Conservation (phyloP, 768 basidiomycete species). For the Gloeostereum incarnatum region DNA sequence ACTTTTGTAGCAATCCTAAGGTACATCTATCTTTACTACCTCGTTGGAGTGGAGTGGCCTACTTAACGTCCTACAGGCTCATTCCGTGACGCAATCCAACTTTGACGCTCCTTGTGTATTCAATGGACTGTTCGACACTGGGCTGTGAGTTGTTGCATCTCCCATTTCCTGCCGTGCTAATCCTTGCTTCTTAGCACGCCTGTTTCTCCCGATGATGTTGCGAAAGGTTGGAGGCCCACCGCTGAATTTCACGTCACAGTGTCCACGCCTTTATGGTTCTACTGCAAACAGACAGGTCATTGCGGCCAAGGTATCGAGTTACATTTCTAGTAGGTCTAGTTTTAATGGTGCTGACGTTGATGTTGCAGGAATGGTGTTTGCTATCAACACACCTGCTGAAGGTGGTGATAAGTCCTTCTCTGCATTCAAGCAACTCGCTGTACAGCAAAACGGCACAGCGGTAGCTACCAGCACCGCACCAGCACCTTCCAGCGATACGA, state of each 20-base stretch:
- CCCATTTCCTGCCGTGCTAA: neutral
- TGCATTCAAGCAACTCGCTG: conserved; percentile 32
- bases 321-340: neutral
- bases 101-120: conserved; percentile 13
- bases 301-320: conserved; percentile 18
- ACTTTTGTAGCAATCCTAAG: conserved; percentile 16
- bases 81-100: conserved; percentile 33
- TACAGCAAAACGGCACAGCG: conserved; percentile 11
- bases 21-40: conserved; percentile 28
- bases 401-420: conserved; percentile 43
- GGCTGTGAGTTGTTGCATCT: conserved; percentile 24
- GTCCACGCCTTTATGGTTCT: conserved; percentile 50
- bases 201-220: conserved; percentile 23
- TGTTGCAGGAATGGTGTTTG: conserved; percentile 52
- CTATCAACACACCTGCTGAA: conserved; percentile 44
- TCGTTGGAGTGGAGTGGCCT: conserved; percentile 31
- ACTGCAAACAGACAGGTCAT: conserved; percentile 44
- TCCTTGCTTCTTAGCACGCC: conserved; percentile 23
- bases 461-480: conserved; percentile 1
- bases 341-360: neutral
- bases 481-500: neutral
- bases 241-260: neutral
- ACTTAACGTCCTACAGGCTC: conserved; percentile 37
- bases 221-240: neutral
- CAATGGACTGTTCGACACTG: conserved; percentile 22